Conservation (phyloP, 495 filamentous ascomycete genomes). For the Xylaria flabelliformis region DNA sequence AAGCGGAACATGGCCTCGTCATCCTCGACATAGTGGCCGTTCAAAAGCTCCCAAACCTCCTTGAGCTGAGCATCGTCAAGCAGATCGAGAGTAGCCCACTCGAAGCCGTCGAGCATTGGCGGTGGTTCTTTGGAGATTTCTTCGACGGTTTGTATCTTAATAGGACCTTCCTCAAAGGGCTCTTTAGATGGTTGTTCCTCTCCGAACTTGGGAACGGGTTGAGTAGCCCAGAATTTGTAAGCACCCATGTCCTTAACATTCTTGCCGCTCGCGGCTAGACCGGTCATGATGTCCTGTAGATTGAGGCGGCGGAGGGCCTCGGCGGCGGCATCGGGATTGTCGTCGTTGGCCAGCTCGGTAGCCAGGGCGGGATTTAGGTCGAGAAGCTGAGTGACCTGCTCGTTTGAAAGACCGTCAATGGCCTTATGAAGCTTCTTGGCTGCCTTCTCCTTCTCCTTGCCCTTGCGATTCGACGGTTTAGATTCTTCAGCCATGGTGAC, state of each 20-base stretch:
- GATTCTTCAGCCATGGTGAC: slow-evolving; percentile 57
- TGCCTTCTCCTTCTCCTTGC: slow-evolving; percentile 56
- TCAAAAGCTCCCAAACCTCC: slow-evolving; percentile 87
- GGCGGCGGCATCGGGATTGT: slow-evolving; percentile 47
- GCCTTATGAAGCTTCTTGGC: slow-evolving; percentile 50
- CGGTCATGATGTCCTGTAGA: slow-evolving; percentile 81
- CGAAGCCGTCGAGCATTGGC: slow-evolving; percentile 76
- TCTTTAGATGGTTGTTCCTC: slow-evolving; percentile 46
- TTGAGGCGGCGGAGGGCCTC: slow-evolving; percentile 75
- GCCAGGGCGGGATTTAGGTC: slow-evolving; percentile 67
- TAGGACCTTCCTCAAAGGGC: slow-evolving; percentile 59
- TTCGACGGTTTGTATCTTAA: slow-evolving; percentile 70
- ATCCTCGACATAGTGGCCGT: slow-evolving; percentile 95
- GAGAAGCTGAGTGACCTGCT: slow-evolving; percentile 61
- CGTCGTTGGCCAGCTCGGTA: slow-evolving; percentile 52
- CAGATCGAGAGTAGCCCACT: slow-evolving; percentile 93
- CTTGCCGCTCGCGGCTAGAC: slow-evolving; percentile 75
- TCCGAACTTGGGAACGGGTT: slow-evolving; percentile 88
- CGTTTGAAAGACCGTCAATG: slow-evolving; percentile 51
- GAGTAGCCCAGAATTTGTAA: slow-evolving; percentile 98
- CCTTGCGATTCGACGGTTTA: slow-evolving; percentile 53
- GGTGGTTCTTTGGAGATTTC: slow-evolving; percentile 74
- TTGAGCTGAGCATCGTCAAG: slow-evolving; percentile 63
- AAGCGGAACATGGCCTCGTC: slow-evolving; percentile 96
- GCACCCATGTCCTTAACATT: slow-evolving; percentile 94